Evolutionary conservation across 257 asterid genomes (phyloP).

Genomic region (Coffea eugenioides): DNA sequence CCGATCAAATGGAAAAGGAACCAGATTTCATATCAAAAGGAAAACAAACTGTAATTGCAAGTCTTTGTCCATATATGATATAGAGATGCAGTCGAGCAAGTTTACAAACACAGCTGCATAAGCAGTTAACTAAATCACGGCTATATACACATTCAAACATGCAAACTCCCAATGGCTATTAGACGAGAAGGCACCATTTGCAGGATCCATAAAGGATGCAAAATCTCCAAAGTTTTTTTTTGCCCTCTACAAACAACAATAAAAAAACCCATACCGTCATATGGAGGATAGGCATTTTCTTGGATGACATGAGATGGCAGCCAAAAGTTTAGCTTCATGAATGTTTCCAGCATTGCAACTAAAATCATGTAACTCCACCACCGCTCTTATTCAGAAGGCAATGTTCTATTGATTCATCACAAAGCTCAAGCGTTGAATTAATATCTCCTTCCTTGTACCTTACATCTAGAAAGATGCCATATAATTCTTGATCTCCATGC

Average conservation of each 20-base stretch:
- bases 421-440: slow-evolving; percentile 71
- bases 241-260: background rate
- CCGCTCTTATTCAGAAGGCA: slow-evolving; percentile 33
- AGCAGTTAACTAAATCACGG: background rate
- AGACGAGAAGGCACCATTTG: background rate
- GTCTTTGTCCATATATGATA: background rate
- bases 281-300: background rate
- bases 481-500: slow-evolving; percentile 54
- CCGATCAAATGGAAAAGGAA: background rate
- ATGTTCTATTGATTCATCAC: slow-evolving; percentile 80
- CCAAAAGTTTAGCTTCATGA: background rate
- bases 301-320: background rate
- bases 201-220: background rate
- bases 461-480: slow-evolving; percentile 70
- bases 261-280: background rate
- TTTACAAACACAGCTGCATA: background rate
- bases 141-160: background rate
- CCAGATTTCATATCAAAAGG: background rate
- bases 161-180: background rate
- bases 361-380: slow-evolving; percentile 31
- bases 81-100: background rate
- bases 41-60: background rate
- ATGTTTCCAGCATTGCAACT: slow-evolving; percentile 7
- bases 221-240: background rate
- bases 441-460: slow-evolving; percentile 68